phyloP scores from a whole-genome alignment of 1,284 basidiomycete species.

The Irpex sp. region DNA sequence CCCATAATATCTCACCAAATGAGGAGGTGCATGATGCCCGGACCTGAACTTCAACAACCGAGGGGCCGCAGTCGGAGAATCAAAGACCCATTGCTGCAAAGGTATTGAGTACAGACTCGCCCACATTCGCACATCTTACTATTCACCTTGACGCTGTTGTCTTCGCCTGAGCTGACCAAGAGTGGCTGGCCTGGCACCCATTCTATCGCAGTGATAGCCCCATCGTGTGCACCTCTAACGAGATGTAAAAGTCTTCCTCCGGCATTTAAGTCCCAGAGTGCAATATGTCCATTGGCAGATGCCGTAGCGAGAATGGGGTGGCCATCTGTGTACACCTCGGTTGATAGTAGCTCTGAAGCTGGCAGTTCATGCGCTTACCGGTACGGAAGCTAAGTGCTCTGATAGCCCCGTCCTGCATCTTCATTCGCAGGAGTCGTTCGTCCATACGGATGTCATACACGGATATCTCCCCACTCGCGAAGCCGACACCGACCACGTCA shows the following conservation, averaged over 20 bases:
- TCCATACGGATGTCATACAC: slow-evolving; percentile 90
- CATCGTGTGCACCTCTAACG: slow-evolving; percentile 84
- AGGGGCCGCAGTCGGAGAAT: slow-evolving; percentile 83
- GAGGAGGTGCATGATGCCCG: slow-evolving; percentile 90
- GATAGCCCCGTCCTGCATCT: slow-evolving; percentile 81
- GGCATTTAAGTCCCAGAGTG: slow-evolving; percentile 87
- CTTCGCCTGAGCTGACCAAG: slow-evolving; percentile 82
- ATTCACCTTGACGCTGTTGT: slow-evolving; percentile 87
- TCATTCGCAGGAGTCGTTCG: slow-evolving; percentile 84
- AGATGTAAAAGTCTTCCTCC: slow-evolving; percentile 82
- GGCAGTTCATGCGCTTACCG: slow-evolving; percentile 42
- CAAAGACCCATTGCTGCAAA: slow-evolving; percentile 94
- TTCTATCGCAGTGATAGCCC: slow-evolving; percentile 73
- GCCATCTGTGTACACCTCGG: slow-evolving; percentile 54
- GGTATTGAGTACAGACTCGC: neutral
- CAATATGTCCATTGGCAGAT: slow-evolving; percentile 84
- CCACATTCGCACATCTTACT: too few relatives aligned
- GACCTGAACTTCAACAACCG: slow-evolving; percentile 88
- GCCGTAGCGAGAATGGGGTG: slow-evolving; percentile 83
- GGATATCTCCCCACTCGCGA: slow-evolving; percentile 82
- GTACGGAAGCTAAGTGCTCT: slow-evolving; percentile 82
- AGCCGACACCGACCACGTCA: slow-evolving; percentile 92
- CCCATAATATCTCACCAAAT: slow-evolving; percentile 93
- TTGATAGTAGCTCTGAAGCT: slow-evolving; percentile 4
- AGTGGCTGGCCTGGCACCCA: slow-evolving; percentile 92